Evolutionary conservation across 1,284 basidiomycete genomes (phyloP), one percentile per base, ranked within the genome.

Genomic region (Leccinum solheimii): DNA sequence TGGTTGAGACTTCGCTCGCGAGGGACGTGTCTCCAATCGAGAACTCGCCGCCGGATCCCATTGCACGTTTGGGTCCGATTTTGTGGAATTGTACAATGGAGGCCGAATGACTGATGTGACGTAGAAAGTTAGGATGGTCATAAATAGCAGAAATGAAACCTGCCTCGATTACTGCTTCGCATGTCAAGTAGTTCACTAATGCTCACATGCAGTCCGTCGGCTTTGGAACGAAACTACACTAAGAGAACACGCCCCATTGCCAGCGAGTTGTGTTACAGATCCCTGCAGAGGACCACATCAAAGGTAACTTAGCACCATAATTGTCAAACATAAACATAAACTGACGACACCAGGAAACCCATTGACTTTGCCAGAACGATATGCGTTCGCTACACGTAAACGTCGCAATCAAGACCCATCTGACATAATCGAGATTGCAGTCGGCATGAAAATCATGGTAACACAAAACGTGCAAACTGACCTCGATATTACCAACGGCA

Each of bases 61-160:
- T 64, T 64, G 64, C 67, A 45, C 62, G 66, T 64, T 71, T 69
- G 61, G 27, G 62, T 72, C 71, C 58, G 69, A 61, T 72, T 55
- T 74, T 55, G 63, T 71, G 69, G 70, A 69, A 65, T 65, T 65
- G 56, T 71, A 75, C 70, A 72, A 75, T 75, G 70, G 70, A 72
- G 74, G 72, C 32, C 60, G 70, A 51, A 75, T 54, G 14, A 30
- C 70, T 72, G 53, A 21, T 26, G 50, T 69, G 71, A 72, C 70
- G 72, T 72, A 72, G 73, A 72, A 50, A 57, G 52, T 70, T 23
- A 73, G 65, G 60, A 64, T 9, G 54, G 40, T 68, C 67, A 71
- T 69, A 68, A 67, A 65, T 64, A 65, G 54, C 64, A 72, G 34
- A 73, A 73, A 72, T 72, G 72, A 75, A 69, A 65, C 70, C 59